These are phyloP conservation scores for Stromatinia cepivora DNA, from an alignment of 2,329 filamentous ascomycete genomes.

Conservation along the genomic window DNA sequence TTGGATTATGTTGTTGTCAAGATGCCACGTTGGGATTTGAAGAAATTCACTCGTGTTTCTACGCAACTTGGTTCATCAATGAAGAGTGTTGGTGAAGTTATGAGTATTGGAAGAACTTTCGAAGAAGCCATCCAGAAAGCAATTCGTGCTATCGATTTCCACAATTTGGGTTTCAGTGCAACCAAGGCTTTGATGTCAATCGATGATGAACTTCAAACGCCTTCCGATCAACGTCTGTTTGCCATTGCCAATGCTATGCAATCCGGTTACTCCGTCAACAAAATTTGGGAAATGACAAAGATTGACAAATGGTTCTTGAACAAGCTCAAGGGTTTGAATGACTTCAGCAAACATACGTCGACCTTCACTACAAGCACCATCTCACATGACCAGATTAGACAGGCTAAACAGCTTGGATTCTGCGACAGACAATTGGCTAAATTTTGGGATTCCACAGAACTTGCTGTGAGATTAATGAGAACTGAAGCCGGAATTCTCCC, in stretches of 20 bases:
- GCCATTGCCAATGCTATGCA: constrained; percentile 97
- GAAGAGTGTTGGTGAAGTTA: constrained; percentile 99
- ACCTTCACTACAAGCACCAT: constrained; percentile 59
- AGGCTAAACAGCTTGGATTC: constrained; percentile 97
- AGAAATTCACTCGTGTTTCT: constrained; percentile 99
- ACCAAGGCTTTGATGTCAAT: constrained; percentile 85
- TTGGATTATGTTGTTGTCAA: constrained; percentile 98
- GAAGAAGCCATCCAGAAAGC: constrained; percentile 99
- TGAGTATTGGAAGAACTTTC: constrained; percentile 98
- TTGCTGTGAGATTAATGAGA: constrained; percentile 82
- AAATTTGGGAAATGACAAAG: constrained; percentile 92
- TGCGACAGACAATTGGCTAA: constrained; percentile 92
- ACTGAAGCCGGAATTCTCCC: constrained; percentile 86
- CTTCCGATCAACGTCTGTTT: constrained; percentile 94
- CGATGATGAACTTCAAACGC: constrained; percentile 85
- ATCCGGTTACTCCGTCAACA: constrained; percentile 93
- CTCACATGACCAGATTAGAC: constrained; percentile 81
- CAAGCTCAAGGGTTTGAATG: constrained; percentile 96
- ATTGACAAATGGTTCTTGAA: constrained; percentile 99
- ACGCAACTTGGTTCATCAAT: constrained; percentile 96
- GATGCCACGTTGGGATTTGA: constrained; percentile 96
- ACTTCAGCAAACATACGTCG: constrained; percentile 50
- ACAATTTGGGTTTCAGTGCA: constrained; percentile 89
- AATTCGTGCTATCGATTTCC: constrained; percentile 92
- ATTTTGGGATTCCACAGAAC: constrained; percentile 82